Evolutionary conservation across 139 green algal genomes (phyloP).

Genomic region (Chlorella sp.): DNA sequence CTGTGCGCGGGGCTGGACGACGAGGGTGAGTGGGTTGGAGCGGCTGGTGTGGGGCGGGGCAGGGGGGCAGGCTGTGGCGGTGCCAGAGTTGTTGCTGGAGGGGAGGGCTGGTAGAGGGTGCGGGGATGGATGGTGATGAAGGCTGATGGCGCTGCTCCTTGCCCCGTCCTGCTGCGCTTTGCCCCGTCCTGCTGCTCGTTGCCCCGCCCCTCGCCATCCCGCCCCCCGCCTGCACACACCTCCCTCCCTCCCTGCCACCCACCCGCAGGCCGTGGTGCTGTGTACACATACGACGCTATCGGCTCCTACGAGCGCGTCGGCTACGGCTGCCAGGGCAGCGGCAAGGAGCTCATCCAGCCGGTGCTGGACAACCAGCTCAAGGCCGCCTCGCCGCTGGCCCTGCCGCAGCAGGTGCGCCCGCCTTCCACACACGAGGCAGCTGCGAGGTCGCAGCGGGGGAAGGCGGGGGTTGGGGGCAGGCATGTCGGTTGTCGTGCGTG

Average conservation of each 20-base stretch:
- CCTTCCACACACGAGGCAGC: too few relatives aligned
- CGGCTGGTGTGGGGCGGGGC: neutral
- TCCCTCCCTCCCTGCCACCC: neutral
- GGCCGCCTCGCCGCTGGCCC: constrained; percentile 85
- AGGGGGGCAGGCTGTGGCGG: too few relatives aligned
- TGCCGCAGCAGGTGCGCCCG: constrained; percentile 73
- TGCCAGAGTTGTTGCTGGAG: too few relatives aligned
- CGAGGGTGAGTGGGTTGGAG: constrained; percentile 68
- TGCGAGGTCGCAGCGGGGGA: too few relatives aligned
- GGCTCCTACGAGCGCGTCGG: constrained; percentile 92
- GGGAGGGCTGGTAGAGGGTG: too few relatives aligned
- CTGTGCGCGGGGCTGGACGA: constrained; percentile 93
- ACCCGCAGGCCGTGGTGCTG: constrained; percentile 84
- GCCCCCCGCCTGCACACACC: neutral
- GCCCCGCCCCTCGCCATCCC: neutral
- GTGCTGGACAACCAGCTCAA: constrained; percentile 99
- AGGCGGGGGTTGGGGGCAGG: too few relatives aligned
- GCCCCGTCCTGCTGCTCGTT: neutral
- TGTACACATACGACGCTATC: constrained; percentile 99
- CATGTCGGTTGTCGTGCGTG: too few relatives aligned
- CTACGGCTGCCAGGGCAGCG: constrained; percentile 89
- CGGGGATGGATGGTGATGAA: too few relatives aligned
- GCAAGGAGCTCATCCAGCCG: constrained; percentile 97
- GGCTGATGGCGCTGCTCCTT: too few relatives aligned
- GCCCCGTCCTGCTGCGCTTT: neutral